These are phyloP conservation scores for Colletotrichum sp. DNA, from an alignment of 2,329 filamentous ascomycete genomes.

Conservation along the genomic window DNA sequence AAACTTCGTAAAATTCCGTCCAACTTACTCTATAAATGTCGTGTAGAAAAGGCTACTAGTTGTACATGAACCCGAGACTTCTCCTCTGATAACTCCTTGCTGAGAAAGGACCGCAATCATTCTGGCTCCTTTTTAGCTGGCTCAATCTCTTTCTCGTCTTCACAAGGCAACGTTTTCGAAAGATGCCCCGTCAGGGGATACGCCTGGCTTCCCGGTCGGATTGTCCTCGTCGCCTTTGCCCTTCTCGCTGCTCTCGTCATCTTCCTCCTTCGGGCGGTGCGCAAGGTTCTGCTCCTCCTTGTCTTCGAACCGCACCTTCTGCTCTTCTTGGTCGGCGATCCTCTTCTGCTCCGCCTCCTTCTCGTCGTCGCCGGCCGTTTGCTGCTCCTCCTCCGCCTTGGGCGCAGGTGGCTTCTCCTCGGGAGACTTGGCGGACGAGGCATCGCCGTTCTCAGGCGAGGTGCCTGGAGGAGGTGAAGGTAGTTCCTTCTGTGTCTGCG, in stretches of 20 bases:
- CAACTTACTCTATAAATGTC: constrained; percentile 3
- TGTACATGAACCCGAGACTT: constrained; percentile 6
- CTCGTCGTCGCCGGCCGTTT: constrained; percentile 32
- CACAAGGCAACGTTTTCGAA: constrained; percentile 70
- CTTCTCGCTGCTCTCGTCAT: constrained; percentile 26
- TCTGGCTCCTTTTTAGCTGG: background rate
- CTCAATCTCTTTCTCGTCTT: background rate
- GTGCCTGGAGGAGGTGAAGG: constrained; percentile 27
- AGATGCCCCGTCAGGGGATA: constrained; percentile 61
- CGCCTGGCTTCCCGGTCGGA: constrained; percentile 43
- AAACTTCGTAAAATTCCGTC: background rate
- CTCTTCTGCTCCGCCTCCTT: constrained; percentile 41
- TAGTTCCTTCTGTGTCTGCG: constrained; percentile 37
- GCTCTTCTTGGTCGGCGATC: constrained; percentile 49
- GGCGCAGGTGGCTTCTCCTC: constrained; percentile 17
- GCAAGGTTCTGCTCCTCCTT: constrained; percentile 60
- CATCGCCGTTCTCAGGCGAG: constrained; percentile 30
- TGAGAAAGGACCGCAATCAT: background rate
- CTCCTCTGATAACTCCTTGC: constrained; percentile 15
- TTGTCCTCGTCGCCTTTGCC: constrained; percentile 37
- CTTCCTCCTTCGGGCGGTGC: constrained; percentile 43
- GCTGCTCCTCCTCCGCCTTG: constrained; percentile 29
- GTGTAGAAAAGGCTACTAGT: constrained; percentile 9
- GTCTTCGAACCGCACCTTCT: constrained; percentile 62
- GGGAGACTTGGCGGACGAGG: constrained; percentile 8